Conservation (phyloP, 108 stramenopile species). For the Conticribra guillardii region DNA sequence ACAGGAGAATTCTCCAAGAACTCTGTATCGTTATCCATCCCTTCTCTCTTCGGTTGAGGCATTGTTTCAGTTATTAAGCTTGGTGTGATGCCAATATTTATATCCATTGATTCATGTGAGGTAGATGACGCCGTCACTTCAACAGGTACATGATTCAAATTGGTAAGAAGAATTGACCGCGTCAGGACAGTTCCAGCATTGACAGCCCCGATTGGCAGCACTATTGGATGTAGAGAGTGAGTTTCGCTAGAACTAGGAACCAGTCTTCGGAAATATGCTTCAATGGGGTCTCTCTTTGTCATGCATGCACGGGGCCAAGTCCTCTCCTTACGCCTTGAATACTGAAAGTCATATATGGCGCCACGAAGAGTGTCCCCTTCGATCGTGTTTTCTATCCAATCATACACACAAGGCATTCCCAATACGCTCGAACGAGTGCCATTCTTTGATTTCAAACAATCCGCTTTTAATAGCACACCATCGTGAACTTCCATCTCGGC, state of each 20-base stretch:
- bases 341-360: constrained; percentile 18
- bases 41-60: constrained; percentile 2
- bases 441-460: constrained; percentile 17
- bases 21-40: constrained; percentile 2
- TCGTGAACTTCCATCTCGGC: constrained; percentile 30
- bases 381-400: constrained; percentile 25
- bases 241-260: background rate
- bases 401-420: constrained; percentile 24
- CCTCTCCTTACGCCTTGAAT: background rate
- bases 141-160: constrained; percentile 74
- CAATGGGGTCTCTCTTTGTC: background rate
- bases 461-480: background rate
- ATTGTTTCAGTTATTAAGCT: constrained; percentile 41
- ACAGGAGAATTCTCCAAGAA: constrained; percentile 27
- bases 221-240: constrained; percentile 43
- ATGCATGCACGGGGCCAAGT: background rate
- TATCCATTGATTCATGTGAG: constrained; percentile 68
- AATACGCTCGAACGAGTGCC: constrained; percentile 4
- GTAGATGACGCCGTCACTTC: constrained; percentile 60
- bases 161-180: constrained; percentile 62
- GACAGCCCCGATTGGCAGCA: constrained; percentile 69
- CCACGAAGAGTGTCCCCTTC: constrained; percentile 22
- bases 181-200: constrained; percentile 47
- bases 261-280: background rate
- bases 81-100: constrained; percentile 57